Evolutionary conservation across 2,329 filamentous ascomycete genomes (phyloP).

Genomic region (Zymoseptoria brevis): DNA sequence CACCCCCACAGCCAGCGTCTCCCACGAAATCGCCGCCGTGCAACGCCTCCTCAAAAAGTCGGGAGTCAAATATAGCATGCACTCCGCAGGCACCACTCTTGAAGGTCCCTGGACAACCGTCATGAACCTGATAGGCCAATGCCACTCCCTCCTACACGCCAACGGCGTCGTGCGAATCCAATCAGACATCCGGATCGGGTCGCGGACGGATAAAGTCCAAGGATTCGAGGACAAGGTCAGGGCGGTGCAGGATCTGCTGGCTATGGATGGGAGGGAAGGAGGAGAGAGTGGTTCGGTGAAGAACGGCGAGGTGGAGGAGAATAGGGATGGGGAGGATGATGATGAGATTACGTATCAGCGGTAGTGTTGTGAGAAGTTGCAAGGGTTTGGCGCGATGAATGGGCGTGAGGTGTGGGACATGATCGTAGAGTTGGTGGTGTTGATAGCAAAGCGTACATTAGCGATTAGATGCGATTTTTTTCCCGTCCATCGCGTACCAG

Average conservation of each 20-base stretch:
- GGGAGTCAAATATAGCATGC: conserved; percentile 78
- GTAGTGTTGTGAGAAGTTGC: neutral
- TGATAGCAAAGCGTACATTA: neutral
- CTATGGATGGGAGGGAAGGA: conserved; percentile 21
- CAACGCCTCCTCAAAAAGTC: conserved; percentile 76
- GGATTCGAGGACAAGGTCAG: conserved; percentile 71
- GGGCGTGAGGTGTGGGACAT: neutral
- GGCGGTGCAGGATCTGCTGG: conserved; percentile 49
- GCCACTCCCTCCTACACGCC: conserved; percentile 65
- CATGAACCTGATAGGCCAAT: conserved; percentile 77
- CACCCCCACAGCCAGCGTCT: conserved; percentile 44
- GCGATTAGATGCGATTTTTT: neutral
- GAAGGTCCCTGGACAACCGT: conserved; percentile 89
- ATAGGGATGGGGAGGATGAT: neutral
- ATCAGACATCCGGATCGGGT: conserved; percentile 78
- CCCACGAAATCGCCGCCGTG: conserved; percentile 71
- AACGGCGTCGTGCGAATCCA: conserved; percentile 77
- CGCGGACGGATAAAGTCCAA: conserved; percentile 80
- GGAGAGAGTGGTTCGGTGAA: neutral
- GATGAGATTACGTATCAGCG: neutral
- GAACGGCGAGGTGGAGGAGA: neutral
- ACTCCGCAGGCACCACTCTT: conserved; percentile 68
- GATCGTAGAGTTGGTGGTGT: neutral
- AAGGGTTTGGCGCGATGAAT: no score
- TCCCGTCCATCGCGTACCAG: neutral